Base-by-base conservation (phyloP, 2,329 filamentous ascomycete species). In the Cladophialophora psammophila region DNA sequence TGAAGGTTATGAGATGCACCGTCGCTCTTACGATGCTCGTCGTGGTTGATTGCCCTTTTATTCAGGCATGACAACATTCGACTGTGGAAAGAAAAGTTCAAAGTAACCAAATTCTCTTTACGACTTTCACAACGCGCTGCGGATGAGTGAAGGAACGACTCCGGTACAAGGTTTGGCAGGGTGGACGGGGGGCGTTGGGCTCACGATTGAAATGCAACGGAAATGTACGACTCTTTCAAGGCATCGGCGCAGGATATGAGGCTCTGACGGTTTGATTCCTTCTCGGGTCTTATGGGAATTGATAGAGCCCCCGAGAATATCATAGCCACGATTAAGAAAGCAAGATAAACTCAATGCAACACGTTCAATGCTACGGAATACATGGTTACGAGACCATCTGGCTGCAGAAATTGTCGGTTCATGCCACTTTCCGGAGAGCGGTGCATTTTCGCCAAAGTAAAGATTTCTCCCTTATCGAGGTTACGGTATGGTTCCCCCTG, bases 1-100 rank as follows among this genome's bases (percentile, higher is more conserved):
- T 18, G 38, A 66, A 36, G 65, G 63, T 8, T 72, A 72, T 48
- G 71, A 72, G 53, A 67, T 71, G 64, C 69, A 72, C 20, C 40
- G 59, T 31, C 63, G 64, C 20, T 52, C 59, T 13, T 31, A 32
- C 26, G 59, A 53, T 10, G 34, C 45, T 5, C 48, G 34, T 10
- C 59, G 59, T 36, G 34, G 50, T 18, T 61, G 55, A 58, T 35
- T 20, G 26, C 26, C 10, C 54, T 40, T 5, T 26, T 40, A 6
- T 15, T 32, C 32, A 26, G n/a, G 7, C 18, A 38, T 7, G 3
- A 18, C 20, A n/a, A 12, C 26, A 7, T 42, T 42, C 32, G 8
- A 32, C 59, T 55, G 12, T 26, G 12, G 13, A 55, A 26, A 26
- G 45, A 50, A 26, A 26, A 31, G 45, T 26, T 20, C 20, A 50